Base-by-base conservation (phyloP, 306 rosid species). In the Abrus pulchellus region DNA sequence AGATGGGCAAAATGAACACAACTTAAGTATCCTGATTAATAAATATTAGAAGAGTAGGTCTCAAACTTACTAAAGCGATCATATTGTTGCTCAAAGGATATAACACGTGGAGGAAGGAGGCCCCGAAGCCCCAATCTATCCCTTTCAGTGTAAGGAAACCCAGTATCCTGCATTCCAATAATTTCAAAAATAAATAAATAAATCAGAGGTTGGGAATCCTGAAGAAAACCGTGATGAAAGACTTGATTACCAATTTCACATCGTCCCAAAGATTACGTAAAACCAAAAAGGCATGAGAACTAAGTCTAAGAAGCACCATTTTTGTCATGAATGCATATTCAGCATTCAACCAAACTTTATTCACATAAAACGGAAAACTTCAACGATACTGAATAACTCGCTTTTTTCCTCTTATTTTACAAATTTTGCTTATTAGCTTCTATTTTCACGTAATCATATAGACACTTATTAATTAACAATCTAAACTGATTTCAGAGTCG, bases 111-210 rank as follows among this genome's bases (percentile, higher is more conserved):
- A 63, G 99, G 99, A 56, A 93, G 94, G 20, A 96, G 98, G 68
- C 99, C 99, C 4, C 99, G 97, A 75, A 96, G 97, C 77, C 99
- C 99, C 72, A 96, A 88, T 60, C 99, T 87, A 82, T 96, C 98
- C 79, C 99, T 88, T 85, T 96, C 99, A 10, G 98, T 93, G 78
- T 88, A 85, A 62, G 98, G 98, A 86, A 96, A 96, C 30, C 97
- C 98, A 74, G 99, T 96, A 79, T 93, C 99, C 99, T 96, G 93
- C 83, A 85, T 87, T 83, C 75, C 68, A 69, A 34, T 1, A 67
- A 75, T 62, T 47, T 53, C 43, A 38, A 71, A 8, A 5, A 48
- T 38, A 65, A 49, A 57, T 7, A 72, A 36, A 20, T 43, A 53
- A 10, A 4, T 34, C 32, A 50, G 27, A 56, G 11, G 3, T 52